Base-by-base conservation (phyloP, 2,329 filamentous ascomycete genomes). In the Alternaria novae-zelandiae region DNA sequence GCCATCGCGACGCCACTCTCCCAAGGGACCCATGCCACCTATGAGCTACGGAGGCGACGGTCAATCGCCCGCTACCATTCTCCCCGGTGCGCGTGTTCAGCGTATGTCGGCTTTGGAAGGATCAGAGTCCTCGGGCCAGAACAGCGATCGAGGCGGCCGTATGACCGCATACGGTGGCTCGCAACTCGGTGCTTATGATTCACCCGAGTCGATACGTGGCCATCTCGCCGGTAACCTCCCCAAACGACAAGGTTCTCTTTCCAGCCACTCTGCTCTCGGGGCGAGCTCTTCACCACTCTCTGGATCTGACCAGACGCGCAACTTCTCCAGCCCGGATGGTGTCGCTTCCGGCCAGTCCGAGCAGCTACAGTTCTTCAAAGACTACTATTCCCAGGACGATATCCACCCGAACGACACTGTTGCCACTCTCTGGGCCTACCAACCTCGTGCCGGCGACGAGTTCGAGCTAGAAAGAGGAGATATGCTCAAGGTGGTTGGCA, bases 341-440 rank as follows among this genome's bases (percentile, higher is more conserved):
- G 82, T 95, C 65, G 88, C 90, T 23, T 97, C 94, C 73, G 93
- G 95, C 63, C 94, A 97, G 78, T 98, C 95, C 1, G 96, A 99
- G 81, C 96, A 98, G 79, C 83, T 99, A 57, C 90, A 92, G 5
- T 97, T 94, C 77, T 99, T 99, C 88, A 97, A 97, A 78, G 96
- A 99, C 80, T 99, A 99, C 81, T 99, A 99, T 78, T 98, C 95
- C 3, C 91, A 95, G 72, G 96, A 98, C 73, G 94, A 98, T 73
- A 97, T 99, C 61, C 93, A 95, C 73, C 92, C 95, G 0, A 91
- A 92, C 60, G 94, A 98, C 74, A 91, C 91, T 63, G 95, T 99
- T 45, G 88, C 96, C 13, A 93, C 94, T 3, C 86, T 99, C 13
- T 99, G 96, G 96, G 95, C 96, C 2, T 99, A 99, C 80, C 93